A percentile compares a stretch with the other conserved stretches of the same genome.
These are phyloP conservation scores for Skeletonema marinoi DNA, from an alignment of 108 stramenopile genomes.

Conservation along the genomic window DNA sequence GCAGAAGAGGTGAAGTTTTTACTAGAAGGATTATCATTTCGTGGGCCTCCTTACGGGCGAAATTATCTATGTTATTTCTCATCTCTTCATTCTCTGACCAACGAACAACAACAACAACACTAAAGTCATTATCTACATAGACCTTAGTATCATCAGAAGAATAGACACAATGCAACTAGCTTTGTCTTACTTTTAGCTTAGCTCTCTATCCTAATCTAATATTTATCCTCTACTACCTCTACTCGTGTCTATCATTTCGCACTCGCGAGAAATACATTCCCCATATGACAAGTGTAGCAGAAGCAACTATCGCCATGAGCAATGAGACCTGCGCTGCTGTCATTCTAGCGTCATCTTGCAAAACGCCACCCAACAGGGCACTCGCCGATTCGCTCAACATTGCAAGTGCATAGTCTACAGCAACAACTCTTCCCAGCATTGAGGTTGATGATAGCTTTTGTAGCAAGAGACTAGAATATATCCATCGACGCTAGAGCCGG, in stretches of 20 bases:
- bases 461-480: constrained; percentile 54
- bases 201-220: too few relatives aligned
- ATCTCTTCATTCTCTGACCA: too few relatives aligned
- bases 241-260: background rate
- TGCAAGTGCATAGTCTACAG: constrained; percentile 69
- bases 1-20: too few relatives aligned
- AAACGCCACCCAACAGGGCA: constrained; percentile 51
- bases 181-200: too few relatives aligned
- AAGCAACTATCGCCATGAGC: constrained; percentile 29
- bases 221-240: background rate
- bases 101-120: too few relatives aligned
- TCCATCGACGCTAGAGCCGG: constrained; percentile 64
- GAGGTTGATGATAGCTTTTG: constrained; percentile 57
- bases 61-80: too few relatives aligned
- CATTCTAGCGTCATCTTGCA: constrained; percentile 53
- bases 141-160: too few relatives aligned
- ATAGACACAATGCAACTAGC: too few relatives aligned
- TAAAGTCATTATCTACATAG: too few relatives aligned
- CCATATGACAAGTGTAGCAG: constrained; percentile 26
- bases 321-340: constrained; percentile 40
- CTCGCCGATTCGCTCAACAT: constrained; percentile 56
- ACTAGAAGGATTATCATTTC: too few relatives aligned
- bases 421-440: constrained; percentile 66
- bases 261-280: constrained; percentile 13
- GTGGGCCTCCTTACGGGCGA: too few relatives aligned